A percentile compares a stretch with the other conserved stretches of the same genome.
Conservation (phyloP, 805 yeast genomes). For the Candida awuae region DNA sequence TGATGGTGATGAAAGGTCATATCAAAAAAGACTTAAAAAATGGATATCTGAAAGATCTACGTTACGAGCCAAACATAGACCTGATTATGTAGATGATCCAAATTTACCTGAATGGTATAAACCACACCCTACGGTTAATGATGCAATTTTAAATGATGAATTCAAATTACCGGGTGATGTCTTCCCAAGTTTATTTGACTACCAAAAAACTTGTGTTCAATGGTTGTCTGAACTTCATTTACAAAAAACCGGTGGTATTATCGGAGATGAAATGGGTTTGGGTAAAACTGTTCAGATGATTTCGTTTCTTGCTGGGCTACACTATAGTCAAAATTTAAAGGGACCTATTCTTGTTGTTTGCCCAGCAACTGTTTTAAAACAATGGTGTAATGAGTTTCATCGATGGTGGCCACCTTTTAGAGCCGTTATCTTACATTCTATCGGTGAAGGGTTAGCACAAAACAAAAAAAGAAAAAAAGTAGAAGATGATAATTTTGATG, state of each 20-base stretch:
- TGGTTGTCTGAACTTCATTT: conserved; percentile 94
- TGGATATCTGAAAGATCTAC: conserved; percentile 54
- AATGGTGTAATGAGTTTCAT: conserved; percentile 96
- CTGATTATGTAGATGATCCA: conserved; percentile 23
- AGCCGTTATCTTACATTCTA: conserved; percentile 79
- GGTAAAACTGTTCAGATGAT: conserved; percentile 94
- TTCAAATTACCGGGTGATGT: conserved; percentile 86
- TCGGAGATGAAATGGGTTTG: conserved; percentile 97
- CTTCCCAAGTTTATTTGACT: conserved; percentile 77
- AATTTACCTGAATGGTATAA: conserved; percentile 52
- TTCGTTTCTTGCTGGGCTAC: conserved; percentile 84
- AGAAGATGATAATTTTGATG: conserved; percentile 36
- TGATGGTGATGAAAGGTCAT: conserved; percentile 72
- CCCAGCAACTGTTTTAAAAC: conserved; percentile 93
- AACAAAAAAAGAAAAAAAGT: conserved; percentile 15
- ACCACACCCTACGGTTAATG: conserved; percentile 72
- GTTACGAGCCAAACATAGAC: conserved; percentile 30
- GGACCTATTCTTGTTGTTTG: conserved; percentile 85
- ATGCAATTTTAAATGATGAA: conserved; percentile 62
- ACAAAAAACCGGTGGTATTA: conserved; percentile 88
- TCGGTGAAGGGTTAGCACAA: conserved; percentile 68
- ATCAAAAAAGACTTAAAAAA: conserved; percentile 46
- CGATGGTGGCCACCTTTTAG: conserved; percentile 97
- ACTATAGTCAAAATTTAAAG: conserved; percentile 64
- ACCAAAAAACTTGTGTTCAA: conserved; percentile 93